Percentiles rank a stretch among this genome's conserved stretches.
phyloP scores from a whole-genome alignment of 2,329 filamentous ascomycete genomes.

The Aspergillus vadensis region DNA sequence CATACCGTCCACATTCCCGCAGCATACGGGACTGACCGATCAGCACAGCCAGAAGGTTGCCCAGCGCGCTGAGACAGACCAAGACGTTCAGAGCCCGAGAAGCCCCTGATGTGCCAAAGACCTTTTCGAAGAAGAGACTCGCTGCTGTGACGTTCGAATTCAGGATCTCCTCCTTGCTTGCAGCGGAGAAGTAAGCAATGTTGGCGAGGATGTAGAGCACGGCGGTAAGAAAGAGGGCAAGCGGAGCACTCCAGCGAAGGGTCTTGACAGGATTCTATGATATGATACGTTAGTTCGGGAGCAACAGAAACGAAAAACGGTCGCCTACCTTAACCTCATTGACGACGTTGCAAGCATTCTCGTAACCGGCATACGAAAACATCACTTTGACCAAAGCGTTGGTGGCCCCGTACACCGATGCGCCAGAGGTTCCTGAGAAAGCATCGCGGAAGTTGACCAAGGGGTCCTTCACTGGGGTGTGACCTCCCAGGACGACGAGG shows the following conservation, averaged over 20 bases:
- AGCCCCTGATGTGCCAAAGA: constrained; percentile 56
- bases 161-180: constrained; percentile 57
- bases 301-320: background rate
- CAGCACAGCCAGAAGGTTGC: constrained; percentile 59
- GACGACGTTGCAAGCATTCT: constrained; percentile 63
- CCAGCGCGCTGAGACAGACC: constrained; percentile 60
- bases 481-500: constrained; percentile 63
- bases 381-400: constrained; percentile 62
- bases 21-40: constrained; percentile 60
- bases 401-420: constrained; percentile 52
- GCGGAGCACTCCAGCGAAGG: constrained; percentile 53
- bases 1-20: constrained; percentile 59
- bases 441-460: constrained; percentile 57
- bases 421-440: constrained; percentile 53
- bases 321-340: constrained; percentile 57
- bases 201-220: constrained; percentile 62
- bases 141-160: constrained; percentile 58
- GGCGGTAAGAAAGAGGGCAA: constrained; percentile 56
- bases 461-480: constrained; percentile 54
- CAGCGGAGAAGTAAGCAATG: constrained; percentile 62
- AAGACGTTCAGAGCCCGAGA: constrained; percentile 59
- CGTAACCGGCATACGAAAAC: constrained; percentile 60
- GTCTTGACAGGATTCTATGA: constrained; percentile 58
- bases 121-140: constrained; percentile 60
- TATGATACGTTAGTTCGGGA: background rate